A percentile compares a stretch with the other conserved stretches of the same genome.
Conservation (phyloP, 73 alveolate genomes). For the Paraurostyla sp. region DNA sequence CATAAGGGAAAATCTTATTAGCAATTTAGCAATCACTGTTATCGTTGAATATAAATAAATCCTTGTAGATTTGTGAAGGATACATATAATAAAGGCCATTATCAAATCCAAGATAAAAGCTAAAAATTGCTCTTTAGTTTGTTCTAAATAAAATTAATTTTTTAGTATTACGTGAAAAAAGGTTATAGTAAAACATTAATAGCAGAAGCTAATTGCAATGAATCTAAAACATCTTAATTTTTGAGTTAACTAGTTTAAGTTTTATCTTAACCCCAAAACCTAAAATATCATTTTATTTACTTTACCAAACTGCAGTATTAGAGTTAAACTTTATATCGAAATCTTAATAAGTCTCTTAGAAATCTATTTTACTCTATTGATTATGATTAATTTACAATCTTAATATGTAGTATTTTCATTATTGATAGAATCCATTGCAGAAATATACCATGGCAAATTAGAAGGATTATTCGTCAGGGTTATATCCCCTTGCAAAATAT, state of each 20-base stretch:
- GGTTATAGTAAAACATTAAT: background rate
- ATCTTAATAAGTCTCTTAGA: background rate
- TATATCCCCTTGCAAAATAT: background rate
- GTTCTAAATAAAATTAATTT: background rate
- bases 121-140: background rate
- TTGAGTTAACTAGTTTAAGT: background rate
- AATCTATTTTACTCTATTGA: background rate
- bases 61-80: background rate
- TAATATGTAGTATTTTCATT: background rate
- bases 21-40: background rate
- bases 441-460: constrained; percentile 2
- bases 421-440: background rate
- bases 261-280: background rate
- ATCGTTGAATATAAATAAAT: background rate
- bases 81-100: constrained; percentile 39
- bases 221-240: background rate
- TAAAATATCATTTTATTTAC: background rate
- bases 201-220: background rate
- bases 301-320: constrained; percentile 3
- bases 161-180: background rate
- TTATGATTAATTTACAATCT: background rate
- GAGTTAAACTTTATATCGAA: background rate
- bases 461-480: background rate
- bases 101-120: constrained; percentile 8
- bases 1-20: constrained; percentile 6